Evolutionary conservation across 2,329 filamentous ascomycete genomes (phyloP), one percentile per base, ranked within the genome.

Genomic region (Colletotrichum camelliae): DNA sequence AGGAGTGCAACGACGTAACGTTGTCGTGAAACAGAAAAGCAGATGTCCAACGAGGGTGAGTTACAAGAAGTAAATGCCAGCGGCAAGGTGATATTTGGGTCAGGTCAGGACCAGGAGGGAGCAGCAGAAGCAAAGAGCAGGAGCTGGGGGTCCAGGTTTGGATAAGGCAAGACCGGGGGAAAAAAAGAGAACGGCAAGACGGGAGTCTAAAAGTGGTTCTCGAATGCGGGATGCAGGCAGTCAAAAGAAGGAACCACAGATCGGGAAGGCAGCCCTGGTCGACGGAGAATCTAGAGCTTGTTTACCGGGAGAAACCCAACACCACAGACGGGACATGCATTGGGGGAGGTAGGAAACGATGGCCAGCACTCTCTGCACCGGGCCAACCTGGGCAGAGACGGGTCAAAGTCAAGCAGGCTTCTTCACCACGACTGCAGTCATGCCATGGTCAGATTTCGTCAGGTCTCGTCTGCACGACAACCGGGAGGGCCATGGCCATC

Each of bases 1-100:
- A 58, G 58, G 48, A 68, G 65, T 60, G 65, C 43, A 31, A 73
- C 73, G 43, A 39, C 31, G 64, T 52, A 65, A 75, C 57, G 73
- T 60, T 48, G 57, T 64, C 57, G 64, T 74, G 58, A 60, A 52
- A 69, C 65, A 65, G 43, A 67, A 67, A 5, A 58, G 3, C 43
- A 52, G 21, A 52, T 29, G 21, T 60, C 35, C 48, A 69, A 72
- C 39, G 69, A 75, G 57, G 33, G 65, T 37, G 35, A 52, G 58
- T 64, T 27, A 69, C 29, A 33, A 55, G 72, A 69, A 61, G 61
- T 48, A 43, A 52, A 61, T 2, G 29, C 37, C 18, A 35, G 57
- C 27, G 15, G 39, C 27, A 48, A 52, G 27, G 64, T 27, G 39
- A 67, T 67, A 55, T 67, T 67, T 55, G 64, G 64, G 55, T 29